phyloP scores from a whole-genome alignment of 208 protist genomes.

The Acanthamoeba castellanii region DNA sequence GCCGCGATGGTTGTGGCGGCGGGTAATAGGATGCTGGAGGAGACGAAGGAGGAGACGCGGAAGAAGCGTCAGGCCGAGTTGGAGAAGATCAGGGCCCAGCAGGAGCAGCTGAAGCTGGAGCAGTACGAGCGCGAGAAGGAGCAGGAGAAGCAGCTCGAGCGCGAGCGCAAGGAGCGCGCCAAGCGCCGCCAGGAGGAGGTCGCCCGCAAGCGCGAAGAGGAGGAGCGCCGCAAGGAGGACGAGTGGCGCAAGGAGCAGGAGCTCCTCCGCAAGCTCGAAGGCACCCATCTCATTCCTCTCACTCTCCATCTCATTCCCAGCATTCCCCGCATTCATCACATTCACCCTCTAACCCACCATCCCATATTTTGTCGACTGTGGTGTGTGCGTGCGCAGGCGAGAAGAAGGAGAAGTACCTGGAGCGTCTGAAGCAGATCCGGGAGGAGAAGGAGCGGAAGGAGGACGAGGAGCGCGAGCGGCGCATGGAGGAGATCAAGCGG shows the following conservation, averaged over 20 bases:
- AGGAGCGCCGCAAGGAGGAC: constrained; percentile 69
- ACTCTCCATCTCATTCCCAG: background rate
- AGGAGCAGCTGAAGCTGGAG: constrained; percentile 67
- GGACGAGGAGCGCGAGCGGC: constrained; percentile 58
- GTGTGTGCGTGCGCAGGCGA: background rate
- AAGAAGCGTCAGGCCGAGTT: constrained; percentile 44
- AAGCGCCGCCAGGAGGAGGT: constrained; percentile 20
- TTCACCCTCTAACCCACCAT: too few species aligned
- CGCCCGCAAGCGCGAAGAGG: constrained; percentile 46
- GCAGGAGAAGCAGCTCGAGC: constrained; percentile 44
- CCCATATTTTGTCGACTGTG: background rate
- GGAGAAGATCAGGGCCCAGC: constrained; percentile 5
- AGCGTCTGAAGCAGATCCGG: background rate
- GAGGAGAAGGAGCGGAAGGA: constrained; percentile 64
- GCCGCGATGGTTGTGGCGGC: background rate
- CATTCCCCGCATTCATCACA: background rate
- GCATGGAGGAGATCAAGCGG: constrained; percentile 65
- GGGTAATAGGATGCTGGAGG: constrained; percentile 26
- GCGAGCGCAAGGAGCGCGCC: constrained; percentile 18
- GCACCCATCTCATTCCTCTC: background rate
- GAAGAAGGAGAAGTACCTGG: constrained; percentile 42
- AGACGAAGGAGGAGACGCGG: background rate
- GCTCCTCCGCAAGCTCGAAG: constrained; percentile 63
- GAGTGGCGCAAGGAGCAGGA: constrained; percentile 54
- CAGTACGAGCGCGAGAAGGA: constrained; percentile 68